phyloP scores from a whole-genome alignment of 2,329 filamentous ascomycete genomes.

The Arthrobotrys sphaeroides region DNA sequence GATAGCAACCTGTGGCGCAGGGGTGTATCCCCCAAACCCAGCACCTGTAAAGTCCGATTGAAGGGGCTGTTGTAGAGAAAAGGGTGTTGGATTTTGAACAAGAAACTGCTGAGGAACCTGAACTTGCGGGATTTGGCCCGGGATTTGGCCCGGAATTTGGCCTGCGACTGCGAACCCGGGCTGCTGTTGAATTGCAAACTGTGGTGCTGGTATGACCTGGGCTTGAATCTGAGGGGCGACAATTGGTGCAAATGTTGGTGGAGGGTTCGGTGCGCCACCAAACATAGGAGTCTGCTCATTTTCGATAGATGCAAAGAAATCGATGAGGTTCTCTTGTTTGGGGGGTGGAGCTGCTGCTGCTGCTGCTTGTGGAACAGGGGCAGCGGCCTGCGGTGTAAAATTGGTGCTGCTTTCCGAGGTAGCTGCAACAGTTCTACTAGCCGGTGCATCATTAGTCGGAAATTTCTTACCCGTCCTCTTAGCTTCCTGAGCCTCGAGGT shows the following conservation, averaged over 20 bases:
- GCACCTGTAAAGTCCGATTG: constrained; percentile 75
- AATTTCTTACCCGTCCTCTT: constrained; percentile 66
- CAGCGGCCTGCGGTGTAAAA: too few species aligned
- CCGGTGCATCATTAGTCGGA: constrained; percentile 55
- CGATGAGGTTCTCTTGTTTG: constrained; percentile 72
- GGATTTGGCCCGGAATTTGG: constrained; percentile 56
- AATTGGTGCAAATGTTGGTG: constrained; percentile 62
- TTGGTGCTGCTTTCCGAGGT: constrained; percentile 55
- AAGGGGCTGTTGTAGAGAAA: constrained; percentile 63
- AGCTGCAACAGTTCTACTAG: constrained; percentile 51
- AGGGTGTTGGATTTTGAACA: constrained; percentile 57
- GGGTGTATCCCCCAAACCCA: constrained; percentile 83
- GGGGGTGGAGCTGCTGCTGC: constrained; percentile 69
- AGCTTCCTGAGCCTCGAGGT: constrained; percentile 84
- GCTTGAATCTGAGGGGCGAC: constrained; percentile 59
- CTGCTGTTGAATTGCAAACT: constrained; percentile 59
- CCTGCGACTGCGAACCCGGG: constrained; percentile 57
- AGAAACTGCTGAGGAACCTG: constrained; percentile 52
- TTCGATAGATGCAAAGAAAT: constrained; percentile 94
- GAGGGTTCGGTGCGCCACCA: constrained; percentile 59
- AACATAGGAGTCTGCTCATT: constrained; percentile 80
- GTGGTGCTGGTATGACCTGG: constrained; percentile 53
- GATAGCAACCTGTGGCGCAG: constrained; percentile 71
- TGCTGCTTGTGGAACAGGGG: constrained; percentile 57
- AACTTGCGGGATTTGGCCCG: constrained; percentile 56